Percentiles rank a stretch among this genome's conserved stretches.
phyloP scores from a whole-genome alignment of 805 yeast genomes.

The Myxozyma neotropica region DNA sequence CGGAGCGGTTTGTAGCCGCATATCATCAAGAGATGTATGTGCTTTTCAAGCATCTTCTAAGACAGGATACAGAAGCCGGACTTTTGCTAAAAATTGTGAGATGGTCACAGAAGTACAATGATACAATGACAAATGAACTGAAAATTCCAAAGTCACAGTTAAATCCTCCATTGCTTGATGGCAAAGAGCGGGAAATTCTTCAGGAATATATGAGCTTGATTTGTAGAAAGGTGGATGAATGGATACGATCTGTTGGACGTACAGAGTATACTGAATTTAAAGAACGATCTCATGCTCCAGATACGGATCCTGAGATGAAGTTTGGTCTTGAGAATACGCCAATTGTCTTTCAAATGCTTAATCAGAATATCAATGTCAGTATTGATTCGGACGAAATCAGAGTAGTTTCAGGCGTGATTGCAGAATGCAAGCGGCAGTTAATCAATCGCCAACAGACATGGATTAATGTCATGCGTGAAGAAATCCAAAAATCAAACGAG shows the following conservation, averaged over 20 bases:
- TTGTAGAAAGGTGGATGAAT: slow-evolving; percentile 74
- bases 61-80: slow-evolving; percentile 75
- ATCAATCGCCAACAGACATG: slow-evolving; percentile 65
- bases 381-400: slow-evolving; percentile 81
- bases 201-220: slow-evolving; percentile 77
- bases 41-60: slow-evolving; percentile 64
- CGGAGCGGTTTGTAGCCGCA: slow-evolving; percentile 59
- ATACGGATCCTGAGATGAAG: slow-evolving; percentile 62
- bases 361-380: slow-evolving; percentile 88
- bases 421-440: slow-evolving; percentile 65
- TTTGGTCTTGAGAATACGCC: slow-evolving; percentile 75
- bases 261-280: slow-evolving; percentile 68
- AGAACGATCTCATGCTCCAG: slow-evolving; percentile 73
- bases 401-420: slow-evolving; percentile 76
- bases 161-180: slow-evolving; percentile 67
- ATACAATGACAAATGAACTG: slow-evolving; percentile 54
- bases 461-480: slow-evolving; percentile 50
- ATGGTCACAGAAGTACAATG: slow-evolving; percentile 70
- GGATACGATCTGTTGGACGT: slow-evolving; percentile 72
- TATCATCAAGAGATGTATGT: slow-evolving; percentile 69
- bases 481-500: slow-evolving; percentile 52
- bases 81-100: slow-evolving; percentile 72
- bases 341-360: slow-evolving; percentile 76
- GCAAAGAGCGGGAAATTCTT: slow-evolving; percentile 68
- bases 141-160: slow-evolving; percentile 50